A percentile compares a stretch with the other conserved stretches of the same genome.
Conservation (phyloP, 768 basidiomycete genomes). For the Russula emetica region DNA sequence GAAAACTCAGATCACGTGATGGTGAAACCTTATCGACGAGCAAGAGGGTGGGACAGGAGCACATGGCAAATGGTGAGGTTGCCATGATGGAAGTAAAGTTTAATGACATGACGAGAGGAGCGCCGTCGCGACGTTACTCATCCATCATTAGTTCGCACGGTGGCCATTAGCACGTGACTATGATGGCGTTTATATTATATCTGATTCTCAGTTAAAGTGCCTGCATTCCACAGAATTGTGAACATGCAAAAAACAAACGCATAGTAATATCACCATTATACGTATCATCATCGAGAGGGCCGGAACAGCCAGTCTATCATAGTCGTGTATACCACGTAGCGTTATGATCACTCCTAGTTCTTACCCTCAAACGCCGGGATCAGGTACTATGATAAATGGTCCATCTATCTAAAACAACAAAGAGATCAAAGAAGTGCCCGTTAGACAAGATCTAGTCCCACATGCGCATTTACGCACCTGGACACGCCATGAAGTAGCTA, state of each 20-base stretch:
- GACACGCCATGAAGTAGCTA: conserved; percentile 72
- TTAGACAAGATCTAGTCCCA: neutral
- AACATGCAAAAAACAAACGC: neutral
- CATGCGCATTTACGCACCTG: conserved; percentile 44
- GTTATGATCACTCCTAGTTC: neutral
- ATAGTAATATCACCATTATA: neutral
- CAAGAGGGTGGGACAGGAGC: too few species aligned
- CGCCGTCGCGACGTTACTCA: too few species aligned
- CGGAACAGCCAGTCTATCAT: neutral
- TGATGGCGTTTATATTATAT: too few species aligned
- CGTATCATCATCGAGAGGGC: neutral
- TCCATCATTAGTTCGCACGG: too few species aligned
- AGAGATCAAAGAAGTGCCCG: neutral
- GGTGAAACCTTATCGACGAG: too few species aligned
- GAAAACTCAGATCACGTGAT: too few species aligned
- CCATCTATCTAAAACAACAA: conserved; percentile 36
- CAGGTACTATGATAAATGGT: conserved; percentile 28
- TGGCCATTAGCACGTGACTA: too few species aligned
- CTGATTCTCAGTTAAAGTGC: too few species aligned
- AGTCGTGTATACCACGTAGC: neutral
- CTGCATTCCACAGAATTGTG: conserved; percentile 4
- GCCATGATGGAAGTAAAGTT: too few species aligned
- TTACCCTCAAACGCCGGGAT: neutral
- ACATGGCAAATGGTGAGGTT: too few species aligned
- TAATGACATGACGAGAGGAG: too few species aligned